These are phyloP conservation scores for Pichia sp. DNA, from an alignment of 1,139 yeast species.

Conservation along the genomic window DNA sequence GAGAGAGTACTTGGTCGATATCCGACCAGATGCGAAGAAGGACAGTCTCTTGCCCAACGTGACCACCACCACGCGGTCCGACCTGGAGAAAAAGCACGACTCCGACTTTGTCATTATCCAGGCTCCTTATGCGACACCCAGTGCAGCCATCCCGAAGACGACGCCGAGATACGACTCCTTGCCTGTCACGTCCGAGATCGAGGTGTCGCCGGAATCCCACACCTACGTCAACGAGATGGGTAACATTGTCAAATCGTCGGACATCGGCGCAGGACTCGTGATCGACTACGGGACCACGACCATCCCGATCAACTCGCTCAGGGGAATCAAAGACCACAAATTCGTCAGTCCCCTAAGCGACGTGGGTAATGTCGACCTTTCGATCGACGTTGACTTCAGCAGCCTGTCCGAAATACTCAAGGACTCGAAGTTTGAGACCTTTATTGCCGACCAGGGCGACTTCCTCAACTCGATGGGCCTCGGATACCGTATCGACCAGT, in stretches of 20 bases:
- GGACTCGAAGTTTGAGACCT: constrained; percentile 31
- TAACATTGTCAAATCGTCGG: constrained; percentile 33
- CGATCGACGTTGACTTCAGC: constrained; percentile 75
- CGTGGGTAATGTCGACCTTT: constrained; percentile 80
- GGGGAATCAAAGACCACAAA: constrained; percentile 72
- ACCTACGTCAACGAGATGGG: constrained; percentile 46
- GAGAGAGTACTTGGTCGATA: constrained; percentile 72
- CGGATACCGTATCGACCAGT: constrained; percentile 61
- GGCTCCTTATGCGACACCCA: constrained; percentile 59
- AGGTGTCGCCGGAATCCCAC: constrained; percentile 73
- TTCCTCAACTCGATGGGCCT: constrained; percentile 77
- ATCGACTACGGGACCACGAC: constrained; percentile 73
- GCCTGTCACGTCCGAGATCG: constrained; percentile 57
- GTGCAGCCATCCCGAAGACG: constrained; percentile 54
- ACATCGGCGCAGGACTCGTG: constrained; percentile 60
- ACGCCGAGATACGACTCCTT: constrained; percentile 50
- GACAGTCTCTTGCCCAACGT: constrained; percentile 22
- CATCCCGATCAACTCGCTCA: constrained; percentile 62
- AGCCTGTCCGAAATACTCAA: constrained; percentile 23
- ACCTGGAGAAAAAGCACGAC: constrained; percentile 13
- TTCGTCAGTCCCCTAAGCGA: constrained; percentile 70
- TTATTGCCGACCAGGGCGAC: constrained; percentile 71
- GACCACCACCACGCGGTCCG: constrained; percentile 14
- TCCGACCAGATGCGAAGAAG: constrained; percentile 19
- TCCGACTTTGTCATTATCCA: constrained; percentile 57